Evolutionary conservation across 495 filamentous ascomycete genomes (phyloP).

Genomic region (Geopyxis carbonaria): DNA sequence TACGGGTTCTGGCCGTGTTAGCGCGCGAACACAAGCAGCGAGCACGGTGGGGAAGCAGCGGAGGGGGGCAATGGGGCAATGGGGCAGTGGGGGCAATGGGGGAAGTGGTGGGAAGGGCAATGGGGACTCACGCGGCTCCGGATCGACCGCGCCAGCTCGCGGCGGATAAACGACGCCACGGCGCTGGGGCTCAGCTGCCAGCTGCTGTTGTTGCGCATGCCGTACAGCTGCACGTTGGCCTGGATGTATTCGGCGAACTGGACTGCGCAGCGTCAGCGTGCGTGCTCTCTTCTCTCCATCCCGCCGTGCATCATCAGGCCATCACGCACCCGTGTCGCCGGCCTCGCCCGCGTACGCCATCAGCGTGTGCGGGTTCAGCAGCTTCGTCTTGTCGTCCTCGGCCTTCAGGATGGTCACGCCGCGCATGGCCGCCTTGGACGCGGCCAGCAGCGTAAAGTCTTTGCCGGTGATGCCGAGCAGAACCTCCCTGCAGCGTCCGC

Average conservation of each 20-base stretch:
- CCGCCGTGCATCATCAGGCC: background rate
- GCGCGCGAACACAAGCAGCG: background rate
- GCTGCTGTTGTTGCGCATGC: slow-evolving; percentile 89
- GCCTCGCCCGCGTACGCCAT: slow-evolving; percentile 97
- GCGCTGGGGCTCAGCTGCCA: slow-evolving; percentile 58
- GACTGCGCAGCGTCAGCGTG: slow-evolving; percentile 40
- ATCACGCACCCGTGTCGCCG: slow-evolving; percentile 68
- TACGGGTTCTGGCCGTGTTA: slow-evolving; percentile 47
- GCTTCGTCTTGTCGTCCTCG: slow-evolving; percentile 85
- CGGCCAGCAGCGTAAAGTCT: slow-evolving; percentile 95
- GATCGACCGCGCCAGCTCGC: slow-evolving; percentile 75
- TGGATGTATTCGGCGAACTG: slow-evolving; percentile 99
- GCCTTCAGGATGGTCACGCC: slow-evolving; percentile 93
- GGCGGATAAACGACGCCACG: slow-evolving; percentile 77
- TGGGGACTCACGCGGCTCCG: slow-evolving; percentile 44
- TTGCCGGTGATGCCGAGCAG: slow-evolving; percentile 94
- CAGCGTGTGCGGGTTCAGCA: slow-evolving; percentile 76
- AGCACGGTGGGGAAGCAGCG: too few relatives aligned
- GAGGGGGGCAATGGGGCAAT: too few relatives aligned
- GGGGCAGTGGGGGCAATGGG: too few relatives aligned
- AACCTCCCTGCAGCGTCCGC: slow-evolving; percentile 57
- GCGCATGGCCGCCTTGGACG: slow-evolving; percentile 94
- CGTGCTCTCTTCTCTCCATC: slow-evolving; percentile 2
- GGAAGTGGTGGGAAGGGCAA: background rate
- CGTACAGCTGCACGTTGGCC: slow-evolving; percentile 94